phyloP scores from a whole-genome alignment of 2,329 filamentous ascomycete genomes.

The Fulvia fulva region DNA sequence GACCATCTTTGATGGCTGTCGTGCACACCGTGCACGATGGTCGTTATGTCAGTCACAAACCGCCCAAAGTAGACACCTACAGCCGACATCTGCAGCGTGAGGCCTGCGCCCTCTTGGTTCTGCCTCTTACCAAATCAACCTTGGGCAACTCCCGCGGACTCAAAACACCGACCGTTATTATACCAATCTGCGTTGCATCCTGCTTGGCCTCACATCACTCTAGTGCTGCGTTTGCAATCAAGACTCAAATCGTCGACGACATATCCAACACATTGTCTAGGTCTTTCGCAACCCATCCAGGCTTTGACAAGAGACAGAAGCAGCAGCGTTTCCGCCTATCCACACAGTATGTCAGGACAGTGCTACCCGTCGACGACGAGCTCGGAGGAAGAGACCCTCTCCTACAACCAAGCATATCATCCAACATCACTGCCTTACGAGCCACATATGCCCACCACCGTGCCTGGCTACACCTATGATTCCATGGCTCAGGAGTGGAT shows the following conservation, averaged over 20 bases:
- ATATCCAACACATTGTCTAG: not conserved
- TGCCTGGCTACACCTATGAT: not conserved
- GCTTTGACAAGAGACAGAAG: not conserved
- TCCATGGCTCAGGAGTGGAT: not conserved
- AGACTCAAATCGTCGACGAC: not conserved
- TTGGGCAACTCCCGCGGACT: not conserved
- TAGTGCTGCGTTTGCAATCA: not conserved
- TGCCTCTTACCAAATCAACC: not conserved
- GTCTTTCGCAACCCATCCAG: not conserved
- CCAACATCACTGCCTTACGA: not conserved
- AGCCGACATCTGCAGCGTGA: not conserved
- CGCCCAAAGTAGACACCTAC: not conserved
- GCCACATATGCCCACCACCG: not conserved
- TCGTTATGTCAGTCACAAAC: not conserved
- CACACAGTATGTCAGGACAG: conserved; percentile 20
- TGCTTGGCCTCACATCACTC: not conserved
- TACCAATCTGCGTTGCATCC: not conserved
- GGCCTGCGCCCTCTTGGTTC: not conserved
- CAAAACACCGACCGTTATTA: not conserved
- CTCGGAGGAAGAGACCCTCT: not conserved
- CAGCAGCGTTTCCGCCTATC: not conserved
- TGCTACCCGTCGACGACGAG: conserved; percentile 9
- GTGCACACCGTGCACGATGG: not conserved
- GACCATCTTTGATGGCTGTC: not conserved
- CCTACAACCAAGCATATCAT: not conserved